A percentile compares a stretch with the other conserved stretches of the same genome.
phyloP scores from a whole-genome alignment of 768 basidiomycete genomes.

The Xerocomellus chrysenteron region DNA sequence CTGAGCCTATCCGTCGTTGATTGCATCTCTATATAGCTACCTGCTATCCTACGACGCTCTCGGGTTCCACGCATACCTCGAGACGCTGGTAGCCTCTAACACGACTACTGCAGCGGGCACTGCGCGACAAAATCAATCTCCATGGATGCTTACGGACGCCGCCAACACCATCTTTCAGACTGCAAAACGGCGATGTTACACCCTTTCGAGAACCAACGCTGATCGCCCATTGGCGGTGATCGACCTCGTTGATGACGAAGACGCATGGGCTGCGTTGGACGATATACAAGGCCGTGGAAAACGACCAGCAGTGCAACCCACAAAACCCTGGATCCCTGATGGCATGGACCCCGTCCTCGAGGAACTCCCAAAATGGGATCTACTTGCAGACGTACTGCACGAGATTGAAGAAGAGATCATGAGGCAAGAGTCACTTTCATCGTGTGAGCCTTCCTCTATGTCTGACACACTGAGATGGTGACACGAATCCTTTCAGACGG shows the following conservation, averaged over 20 bases:
- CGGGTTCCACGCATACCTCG: slow-evolving; percentile 88
- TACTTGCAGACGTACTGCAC: slow-evolving; percentile 79
- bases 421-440: slow-evolving; percentile 47
- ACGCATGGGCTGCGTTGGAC: slow-evolving; percentile 72
- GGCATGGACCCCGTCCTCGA: slow-evolving; percentile 86
- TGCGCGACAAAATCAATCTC: slow-evolving; percentile 66
- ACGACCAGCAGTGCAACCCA: slow-evolving; percentile 3
- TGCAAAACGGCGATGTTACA: slow-evolving; percentile 82
- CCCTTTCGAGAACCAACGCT: slow-evolving; percentile 37
- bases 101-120: slow-evolving; percentile 49
- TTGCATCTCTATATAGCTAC: slow-evolving; percentile 38
- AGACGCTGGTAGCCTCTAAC: slow-evolving; percentile 75
- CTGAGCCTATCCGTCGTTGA: neutral
- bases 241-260: slow-evolving; percentile 59
- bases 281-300: slow-evolving; percentile 40
- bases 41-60: slow-evolving; percentile 89
- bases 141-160: slow-evolving; percentile 91
- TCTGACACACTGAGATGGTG: neutral
- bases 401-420: slow-evolving; percentile 90
- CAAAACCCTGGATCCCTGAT: slow-evolving; percentile 61
- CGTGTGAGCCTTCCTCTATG: slow-evolving; percentile 8
- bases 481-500: slow-evolving; percentile 19
- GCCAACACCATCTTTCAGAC: slow-evolving; percentile 82
- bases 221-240: slow-evolving; percentile 29
- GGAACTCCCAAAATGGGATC: slow-evolving; percentile 92